A percentile compares a stretch with the other conserved stretches of the same genome.
Conservation (phyloP, 352 stramenopile genomes). For the Globisporangium sylvaticum region DNA sequence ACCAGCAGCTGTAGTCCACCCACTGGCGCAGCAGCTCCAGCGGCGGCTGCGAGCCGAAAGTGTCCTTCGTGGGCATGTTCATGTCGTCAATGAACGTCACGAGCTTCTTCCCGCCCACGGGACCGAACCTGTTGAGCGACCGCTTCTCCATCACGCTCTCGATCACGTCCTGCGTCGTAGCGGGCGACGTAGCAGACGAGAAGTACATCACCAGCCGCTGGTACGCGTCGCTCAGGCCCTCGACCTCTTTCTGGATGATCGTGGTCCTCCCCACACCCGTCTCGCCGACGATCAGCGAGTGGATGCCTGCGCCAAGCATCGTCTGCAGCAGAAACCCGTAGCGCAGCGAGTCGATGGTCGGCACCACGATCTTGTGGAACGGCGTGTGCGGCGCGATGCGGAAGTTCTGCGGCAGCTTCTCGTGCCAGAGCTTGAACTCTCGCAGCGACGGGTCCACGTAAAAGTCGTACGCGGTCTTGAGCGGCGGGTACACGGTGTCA, state of each 20-base stretch:
- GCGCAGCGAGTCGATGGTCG: constrained; percentile 80
- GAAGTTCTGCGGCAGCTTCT: constrained; percentile 75
- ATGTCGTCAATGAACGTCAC: constrained; percentile 92
- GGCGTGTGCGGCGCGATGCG: constrained; percentile 62
- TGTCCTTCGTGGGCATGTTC: constrained; percentile 91
- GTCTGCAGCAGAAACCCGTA: constrained; percentile 83
- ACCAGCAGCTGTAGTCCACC: constrained; percentile 92
- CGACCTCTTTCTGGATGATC: constrained; percentile 78
- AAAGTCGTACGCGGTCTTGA: constrained; percentile 93
- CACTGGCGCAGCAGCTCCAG: constrained; percentile 89
- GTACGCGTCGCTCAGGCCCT: constrained; percentile 74
- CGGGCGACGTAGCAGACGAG: constrained; percentile 85
- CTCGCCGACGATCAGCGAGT: constrained; percentile 86
- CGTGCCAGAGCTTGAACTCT: constrained; percentile 85
- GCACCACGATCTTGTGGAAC: constrained; percentile 87
- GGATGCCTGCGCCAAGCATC: constrained; percentile 65
- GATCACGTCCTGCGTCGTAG: constrained; percentile 88
- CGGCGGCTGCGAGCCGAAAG: constrained; percentile 89
- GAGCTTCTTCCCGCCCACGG: constrained; percentile 82
- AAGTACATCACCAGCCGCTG: constrained; percentile 87
- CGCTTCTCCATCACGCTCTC: constrained; percentile 90
- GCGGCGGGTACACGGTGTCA: constrained; percentile 88
- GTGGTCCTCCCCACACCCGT: constrained; percentile 90
- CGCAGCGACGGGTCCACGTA: constrained; percentile 77
- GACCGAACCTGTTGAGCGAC: constrained; percentile 86